Percentiles rank a stretch among this genome's conserved stretches.
These are phyloP conservation scores for Hygrophila difformis DNA, from an alignment of 257 asterid species.

Conservation along the genomic window DNA sequence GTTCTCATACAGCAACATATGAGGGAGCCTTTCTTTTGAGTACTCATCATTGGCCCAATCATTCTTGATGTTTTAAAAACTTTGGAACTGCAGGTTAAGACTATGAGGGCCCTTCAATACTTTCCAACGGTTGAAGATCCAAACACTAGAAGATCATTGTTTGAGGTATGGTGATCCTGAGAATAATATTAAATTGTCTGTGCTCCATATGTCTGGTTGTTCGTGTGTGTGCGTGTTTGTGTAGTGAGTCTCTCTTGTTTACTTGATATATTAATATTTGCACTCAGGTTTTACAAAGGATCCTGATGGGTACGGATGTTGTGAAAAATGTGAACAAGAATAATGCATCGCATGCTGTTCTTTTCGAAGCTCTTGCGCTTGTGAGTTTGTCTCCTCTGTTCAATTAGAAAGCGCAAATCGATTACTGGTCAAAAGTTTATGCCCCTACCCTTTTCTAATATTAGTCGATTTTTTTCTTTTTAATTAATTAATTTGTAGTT, in stretches of 20 bases:
- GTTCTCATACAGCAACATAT: background rate
- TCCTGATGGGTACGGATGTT: constrained; percentile 98
- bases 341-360: constrained; percentile 99
- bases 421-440: background rate
- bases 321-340: constrained; percentile 99
- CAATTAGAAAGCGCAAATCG: background rate
- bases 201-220: background rate
- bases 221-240: background rate
- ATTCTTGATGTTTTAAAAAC: constrained; percentile 11
- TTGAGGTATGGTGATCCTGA: constrained; percentile 52
- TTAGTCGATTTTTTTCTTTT: constrained; percentile 3
- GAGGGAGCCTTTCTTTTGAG: constrained; percentile 1
- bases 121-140: constrained; percentile 98
- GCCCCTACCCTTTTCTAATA: background rate
- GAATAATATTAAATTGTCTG: background rate
- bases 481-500: no score
- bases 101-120: constrained; percentile 99
- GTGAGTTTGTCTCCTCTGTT: constrained; percentile 29
- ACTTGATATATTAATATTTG: background rate
- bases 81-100: constrained; percentile 60
- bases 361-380: constrained; percentile 98
- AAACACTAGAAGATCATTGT: constrained; percentile 83
- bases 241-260: background rate
- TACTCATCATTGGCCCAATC: constrained; percentile 16
- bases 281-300: constrained; percentile 85